phyloP scores from a whole-genome alignment of 176 grass and related monocot species.

The Hordeum marinum region DNA sequence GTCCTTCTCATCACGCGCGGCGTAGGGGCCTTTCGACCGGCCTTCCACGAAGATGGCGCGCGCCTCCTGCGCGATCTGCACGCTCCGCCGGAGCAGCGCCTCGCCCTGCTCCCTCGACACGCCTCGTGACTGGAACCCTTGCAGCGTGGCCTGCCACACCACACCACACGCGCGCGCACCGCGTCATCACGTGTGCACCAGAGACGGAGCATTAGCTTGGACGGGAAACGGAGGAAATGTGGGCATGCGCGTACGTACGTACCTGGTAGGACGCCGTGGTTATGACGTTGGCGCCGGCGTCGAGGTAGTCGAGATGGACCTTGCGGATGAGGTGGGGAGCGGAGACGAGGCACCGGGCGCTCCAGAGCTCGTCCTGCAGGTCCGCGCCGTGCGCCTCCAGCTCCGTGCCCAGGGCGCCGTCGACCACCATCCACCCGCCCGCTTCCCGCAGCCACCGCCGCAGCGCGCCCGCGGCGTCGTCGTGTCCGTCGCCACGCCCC shows the following conservation, averaged over 20 bases:
- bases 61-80: constrained; percentile 38
- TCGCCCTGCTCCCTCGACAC: constrained; percentile 16
- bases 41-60: constrained; percentile 13
- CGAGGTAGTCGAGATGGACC: constrained; percentile 41
- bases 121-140: constrained; percentile 25
- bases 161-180: not conserved
- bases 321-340: constrained; percentile 63
- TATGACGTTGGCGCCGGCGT: constrained; percentile 26
- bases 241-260: not conserved
- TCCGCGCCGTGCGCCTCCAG: constrained; percentile 67
- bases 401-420: constrained; percentile 72
- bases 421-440: constrained; percentile 47
- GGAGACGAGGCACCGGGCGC: constrained; percentile 56
- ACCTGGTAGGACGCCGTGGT: constrained; percentile 31
- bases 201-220: not conserved
- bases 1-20: not conserved
- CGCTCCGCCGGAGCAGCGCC: constrained; percentile 28
- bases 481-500: not conserved
- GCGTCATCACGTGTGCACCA: not conserved
- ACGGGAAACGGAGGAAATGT: not conserved
- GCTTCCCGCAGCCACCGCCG: constrained; percentile 37
- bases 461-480: constrained; percentile 12
- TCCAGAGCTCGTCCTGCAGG: constrained; percentile 64
- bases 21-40: constrained; percentile 7
- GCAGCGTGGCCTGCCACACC: constrained; percentile 22